Base-by-base conservation (phyloP, 139 green algal genomes). In the Closterium sp. region DNA sequence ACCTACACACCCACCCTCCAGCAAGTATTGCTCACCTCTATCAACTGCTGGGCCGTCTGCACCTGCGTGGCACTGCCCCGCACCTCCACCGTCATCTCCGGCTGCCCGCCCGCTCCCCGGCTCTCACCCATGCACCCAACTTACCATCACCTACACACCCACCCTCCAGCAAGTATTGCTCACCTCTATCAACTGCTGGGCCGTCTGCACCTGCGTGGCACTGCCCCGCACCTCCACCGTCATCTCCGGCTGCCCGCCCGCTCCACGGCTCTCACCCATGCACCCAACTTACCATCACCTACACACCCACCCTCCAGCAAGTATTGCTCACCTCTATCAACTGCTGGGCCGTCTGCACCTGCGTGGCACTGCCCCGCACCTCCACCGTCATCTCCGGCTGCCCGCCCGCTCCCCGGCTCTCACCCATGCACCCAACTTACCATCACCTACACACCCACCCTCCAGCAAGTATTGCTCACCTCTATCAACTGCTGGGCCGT, bases 341-440 rank as follows among this genome's bases (percentile, higher is more conserved):
- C 9, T 91, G 87, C 86, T 94, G 87, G 21, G 91, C 91, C 24
- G 91, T 88, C 30, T 94, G 91, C 91, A 94, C 91, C 70, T 94
- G 91, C n/a, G 45, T 28, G 5, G 42, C 42, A 62, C 42, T 92
- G 6, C 91, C 91, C 21, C 30, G 19, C 29, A 94, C 92, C 31
- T 94, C 91, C 29, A 94, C 87, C 27, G 91, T 89, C 91, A 93
- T 94, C n/a, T 91, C 87, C 3, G 34, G 32, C 87, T 84, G n/a
- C 5, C 91, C 7, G 5, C 7, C 42, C n/a, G n/a, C n/a, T n/a
- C n/a, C n/a, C n/a, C n/a, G n/a, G n/a, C n/a, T n/a, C n/a, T n/a
- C n/a, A n/a, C n/a, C n/a, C n/a, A n/a, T n/a, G n/a, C n/a, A n/a
- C n/a, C n/a, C n/a, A n/a, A n/a, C n/a, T n/a, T n/a, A n/a, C n/a